Evolutionary conservation across 306 rosid species (phyloP).

Genomic region (Purshia tridentata): DNA sequence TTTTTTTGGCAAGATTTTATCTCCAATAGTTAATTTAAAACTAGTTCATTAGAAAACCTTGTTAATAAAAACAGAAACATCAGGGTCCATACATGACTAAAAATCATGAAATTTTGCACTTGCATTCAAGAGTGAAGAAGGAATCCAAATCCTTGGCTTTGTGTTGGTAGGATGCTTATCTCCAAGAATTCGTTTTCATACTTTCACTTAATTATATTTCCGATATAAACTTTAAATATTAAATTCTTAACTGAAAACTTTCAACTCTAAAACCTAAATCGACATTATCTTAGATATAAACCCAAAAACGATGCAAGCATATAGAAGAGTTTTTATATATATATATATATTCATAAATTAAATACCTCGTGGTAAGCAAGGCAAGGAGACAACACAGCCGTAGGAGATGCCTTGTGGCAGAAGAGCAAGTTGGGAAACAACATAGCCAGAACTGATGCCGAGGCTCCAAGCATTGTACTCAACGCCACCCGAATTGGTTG

Average conservation of each 20-base stretch:
- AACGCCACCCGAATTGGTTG: constrained; percentile 55
- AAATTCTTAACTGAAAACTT: too few relatives aligned
- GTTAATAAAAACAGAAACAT: too few relatives aligned
- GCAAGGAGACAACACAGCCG: constrained; percentile 55
- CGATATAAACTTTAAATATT: too few relatives aligned
- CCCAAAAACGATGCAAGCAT: not conserved
- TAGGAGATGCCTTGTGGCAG: constrained; percentile 27
- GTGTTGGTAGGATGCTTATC: too few relatives aligned
- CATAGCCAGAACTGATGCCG: constrained; percentile 62
- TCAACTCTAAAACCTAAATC: too few relatives aligned
- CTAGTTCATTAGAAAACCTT: not conserved
- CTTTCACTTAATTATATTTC: too few relatives aligned
- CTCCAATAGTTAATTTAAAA: not conserved
- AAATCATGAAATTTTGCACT: too few relatives aligned
- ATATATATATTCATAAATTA: not conserved
- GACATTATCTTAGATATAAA: too few relatives aligned
- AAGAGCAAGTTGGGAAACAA: constrained; percentile 42
- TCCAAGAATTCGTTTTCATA: too few relatives aligned
- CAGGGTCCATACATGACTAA: too few relatives aligned
- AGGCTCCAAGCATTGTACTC: constrained; percentile 61
- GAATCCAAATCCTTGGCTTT: too few relatives aligned
- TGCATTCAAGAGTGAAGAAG: too few relatives aligned
- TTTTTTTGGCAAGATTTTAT: not conserved
- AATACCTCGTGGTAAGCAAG: constrained; percentile 51
- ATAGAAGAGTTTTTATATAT: not conserved